These are phyloP conservation scores for Pythium guiyangense DNA, from an alignment of 352 stramenopile species.

Conservation along the genomic window DNA sequence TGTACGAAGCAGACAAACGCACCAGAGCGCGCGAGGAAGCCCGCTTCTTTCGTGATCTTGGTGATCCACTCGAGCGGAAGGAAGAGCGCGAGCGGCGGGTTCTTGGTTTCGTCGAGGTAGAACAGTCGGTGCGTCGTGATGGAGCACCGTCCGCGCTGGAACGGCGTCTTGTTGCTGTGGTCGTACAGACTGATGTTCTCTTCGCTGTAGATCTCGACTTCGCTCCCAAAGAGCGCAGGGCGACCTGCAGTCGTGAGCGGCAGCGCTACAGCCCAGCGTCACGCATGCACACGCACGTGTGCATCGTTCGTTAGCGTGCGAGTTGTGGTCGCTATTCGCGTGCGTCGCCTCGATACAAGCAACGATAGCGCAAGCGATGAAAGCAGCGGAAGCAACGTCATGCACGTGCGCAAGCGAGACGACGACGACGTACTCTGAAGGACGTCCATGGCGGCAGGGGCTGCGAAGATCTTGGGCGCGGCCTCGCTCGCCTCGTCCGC, in stretches of 20 bases:
- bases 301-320: background rate
- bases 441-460: conserved; percentile 50
- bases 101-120: conserved; percentile 62
- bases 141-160: conserved; percentile 64
- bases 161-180: conserved; percentile 67
- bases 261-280: conserved; percentile 32
- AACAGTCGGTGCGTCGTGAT: conserved; percentile 84
- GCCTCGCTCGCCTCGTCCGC: conserved; percentile 13
- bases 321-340: too few relatives aligned
- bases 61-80: conserved; percentile 70
- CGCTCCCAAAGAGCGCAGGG: conserved; percentile 65
- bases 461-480: conserved; percentile 13
- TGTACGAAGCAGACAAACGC: background rate
- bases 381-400: too few relatives aligned
- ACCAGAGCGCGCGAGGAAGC: conserved; percentile 75
- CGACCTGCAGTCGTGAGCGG: conserved; percentile 64
- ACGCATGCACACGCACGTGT: background rate
- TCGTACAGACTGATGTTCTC: conserved; percentile 84
- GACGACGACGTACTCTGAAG: conserved; percentile 68
- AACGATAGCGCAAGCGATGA: background rate
- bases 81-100: conserved; percentile 54
- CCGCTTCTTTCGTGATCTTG: conserved; percentile 70
- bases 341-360: background rate
- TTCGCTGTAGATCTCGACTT: conserved; percentile 88
- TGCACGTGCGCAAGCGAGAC: background rate